Conservation (phyloP, 148 eudicot genomes). For the Chenopodium quinoa region DNA sequence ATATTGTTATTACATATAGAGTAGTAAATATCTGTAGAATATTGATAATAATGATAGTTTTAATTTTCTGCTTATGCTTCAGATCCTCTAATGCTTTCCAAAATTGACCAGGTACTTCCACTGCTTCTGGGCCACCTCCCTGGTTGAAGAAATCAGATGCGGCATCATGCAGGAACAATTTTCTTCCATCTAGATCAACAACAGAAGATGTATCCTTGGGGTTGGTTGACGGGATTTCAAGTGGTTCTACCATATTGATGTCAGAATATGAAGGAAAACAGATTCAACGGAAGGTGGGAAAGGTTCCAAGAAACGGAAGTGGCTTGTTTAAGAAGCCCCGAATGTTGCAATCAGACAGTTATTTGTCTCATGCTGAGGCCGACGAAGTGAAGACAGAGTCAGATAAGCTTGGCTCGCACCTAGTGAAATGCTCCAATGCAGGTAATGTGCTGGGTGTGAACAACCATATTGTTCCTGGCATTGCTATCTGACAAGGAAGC, state of each 20-base stretch:
- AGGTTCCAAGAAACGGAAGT: slow-evolving; percentile 44
- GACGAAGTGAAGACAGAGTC: slow-evolving; percentile 43
- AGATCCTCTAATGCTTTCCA: slow-evolving; percentile 2
- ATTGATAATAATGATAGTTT: background rate
- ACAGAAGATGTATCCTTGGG: slow-evolving; percentile 35
- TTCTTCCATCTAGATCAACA: slow-evolving; percentile 35
- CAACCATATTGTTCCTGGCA: background rate
- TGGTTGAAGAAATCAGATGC: slow-evolving; percentile 49
- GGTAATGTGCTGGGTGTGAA: slow-evolving; percentile 33
- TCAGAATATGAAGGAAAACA: slow-evolving; percentile 57
- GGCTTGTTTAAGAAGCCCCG: slow-evolving; percentile 57
- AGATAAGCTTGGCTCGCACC: slow-evolving; percentile 34
- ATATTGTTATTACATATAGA: background rate
- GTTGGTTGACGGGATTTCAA: slow-evolving; percentile 32
- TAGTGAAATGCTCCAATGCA: slow-evolving; percentile 42
- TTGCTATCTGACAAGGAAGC: background rate
- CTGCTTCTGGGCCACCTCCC: slow-evolving; percentile 37
- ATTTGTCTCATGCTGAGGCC: slow-evolving; percentile 35
- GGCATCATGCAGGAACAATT: slow-evolving; percentile 30
- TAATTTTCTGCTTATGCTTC: background rate
- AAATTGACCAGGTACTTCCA: slow-evolving; percentile 27
- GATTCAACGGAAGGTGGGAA: slow-evolving; percentile 45
- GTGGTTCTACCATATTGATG: slow-evolving; percentile 29
- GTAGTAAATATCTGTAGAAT: background rate
- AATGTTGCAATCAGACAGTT: slow-evolving; percentile 45